Percentiles rank a stretch among this genome's conserved stretches.
These are phyloP conservation scores for Coemansia sp. DNA, from an alignment of 192 early-diverging fungal genomes.

Conservation along the genomic window DNA sequence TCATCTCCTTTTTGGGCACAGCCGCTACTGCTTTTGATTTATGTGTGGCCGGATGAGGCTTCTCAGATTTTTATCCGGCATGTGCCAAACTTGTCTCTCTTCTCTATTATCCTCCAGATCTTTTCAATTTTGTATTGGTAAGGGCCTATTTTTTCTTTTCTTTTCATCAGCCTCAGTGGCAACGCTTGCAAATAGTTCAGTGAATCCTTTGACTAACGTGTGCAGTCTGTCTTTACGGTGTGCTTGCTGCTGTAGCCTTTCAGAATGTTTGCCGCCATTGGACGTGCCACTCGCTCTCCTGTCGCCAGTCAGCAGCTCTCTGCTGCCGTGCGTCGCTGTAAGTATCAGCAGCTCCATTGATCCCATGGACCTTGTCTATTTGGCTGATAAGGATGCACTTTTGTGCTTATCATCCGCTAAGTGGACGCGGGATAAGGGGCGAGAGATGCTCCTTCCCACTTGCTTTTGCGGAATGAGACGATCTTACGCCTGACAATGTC, in stretches of 20 bases:
- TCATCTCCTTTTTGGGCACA: neutral
- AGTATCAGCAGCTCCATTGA: neutral
- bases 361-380: neutral
- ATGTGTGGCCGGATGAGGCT: neutral
- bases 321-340: constrained; percentile 19
- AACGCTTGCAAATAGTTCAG: neutral
- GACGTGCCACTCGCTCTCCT: constrained; percentile 35
- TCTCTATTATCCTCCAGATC: neutral
- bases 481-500: neutral
- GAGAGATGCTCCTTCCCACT: neutral
- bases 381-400: neutral
- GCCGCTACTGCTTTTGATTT: neutral
- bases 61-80: neutral
- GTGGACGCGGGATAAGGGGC: neutral
- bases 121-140: neutral
- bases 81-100: neutral
- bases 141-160: neutral
- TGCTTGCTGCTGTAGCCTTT: neutral
- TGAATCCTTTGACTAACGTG: neutral
- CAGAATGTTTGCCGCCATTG: constrained; percentile 48
- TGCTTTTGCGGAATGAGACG: too few relatives aligned
- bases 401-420: neutral
- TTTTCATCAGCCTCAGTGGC: neutral
- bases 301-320: constrained; percentile 18
- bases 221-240: neutral